phyloP scores from a whole-genome alignment of 805 yeast genomes.

The Metschnikowia santaceciliae region DNA sequence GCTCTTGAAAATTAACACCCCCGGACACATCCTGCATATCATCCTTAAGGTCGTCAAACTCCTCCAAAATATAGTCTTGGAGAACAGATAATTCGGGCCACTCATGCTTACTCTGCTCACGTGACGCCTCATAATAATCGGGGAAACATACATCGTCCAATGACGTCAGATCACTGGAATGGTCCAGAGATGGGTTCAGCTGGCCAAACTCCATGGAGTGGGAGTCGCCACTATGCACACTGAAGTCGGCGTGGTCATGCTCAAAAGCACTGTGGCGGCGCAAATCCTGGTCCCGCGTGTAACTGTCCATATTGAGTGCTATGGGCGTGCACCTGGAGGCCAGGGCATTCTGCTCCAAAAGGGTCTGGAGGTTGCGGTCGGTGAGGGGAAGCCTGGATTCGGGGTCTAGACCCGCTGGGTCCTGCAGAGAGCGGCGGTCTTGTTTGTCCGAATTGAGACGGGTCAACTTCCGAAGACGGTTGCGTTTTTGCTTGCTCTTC shows the following conservation, averaged over 20 bases:
- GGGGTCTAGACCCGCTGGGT: neutral
- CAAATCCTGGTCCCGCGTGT: slow-evolving; percentile 27
- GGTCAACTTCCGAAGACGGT: slow-evolving; percentile 2
- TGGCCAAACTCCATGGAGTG: slow-evolving; percentile 38
- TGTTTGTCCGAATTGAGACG: neutral
- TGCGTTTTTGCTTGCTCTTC: slow-evolving; percentile 10
- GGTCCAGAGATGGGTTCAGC: slow-evolving; percentile 63
- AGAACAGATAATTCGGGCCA: slow-evolving; percentile 87
- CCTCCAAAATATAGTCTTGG: slow-evolving; percentile 74
- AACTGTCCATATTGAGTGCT: slow-evolving; percentile 40
- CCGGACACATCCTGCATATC: slow-evolving; percentile 18
- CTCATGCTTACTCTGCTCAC: slow-evolving; percentile 19
- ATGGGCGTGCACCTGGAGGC: slow-evolving; percentile 20
- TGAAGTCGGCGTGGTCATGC: slow-evolving; percentile 7
- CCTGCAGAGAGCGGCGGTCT: neutral
- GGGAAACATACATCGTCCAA: slow-evolving; percentile 93
- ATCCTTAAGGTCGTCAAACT: slow-evolving; percentile 39
- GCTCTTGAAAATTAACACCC: slow-evolving; percentile 37
- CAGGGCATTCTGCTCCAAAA: slow-evolving; percentile 18
- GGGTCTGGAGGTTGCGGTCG: slow-evolving; percentile 32
- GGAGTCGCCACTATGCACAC: slow-evolving; percentile 8
- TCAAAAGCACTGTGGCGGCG: slow-evolving; percentile 13
- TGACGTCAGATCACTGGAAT: slow-evolving; percentile 65
- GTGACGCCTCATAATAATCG: slow-evolving; percentile 45
- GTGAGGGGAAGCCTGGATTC: slow-evolving; percentile 30